phyloP scores from a whole-genome alignment of 768 basidiomycete species.

The Gloeophyllum trabeum region DNA sequence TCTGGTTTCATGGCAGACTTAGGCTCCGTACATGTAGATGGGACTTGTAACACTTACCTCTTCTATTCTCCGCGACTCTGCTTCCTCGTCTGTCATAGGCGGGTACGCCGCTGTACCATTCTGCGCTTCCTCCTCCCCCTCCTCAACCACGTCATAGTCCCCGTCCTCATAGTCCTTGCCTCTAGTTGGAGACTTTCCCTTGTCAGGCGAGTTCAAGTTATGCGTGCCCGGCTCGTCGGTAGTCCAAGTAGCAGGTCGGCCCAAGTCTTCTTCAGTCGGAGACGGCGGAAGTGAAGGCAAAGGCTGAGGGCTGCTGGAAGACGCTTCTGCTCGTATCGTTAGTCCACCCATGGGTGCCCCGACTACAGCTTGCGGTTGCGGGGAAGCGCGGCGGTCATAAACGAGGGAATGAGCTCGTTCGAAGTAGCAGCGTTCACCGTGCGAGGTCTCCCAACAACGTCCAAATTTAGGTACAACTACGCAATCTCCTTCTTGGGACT shows the following conservation, averaged over 20 bases:
- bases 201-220: slow-evolving; percentile 13
- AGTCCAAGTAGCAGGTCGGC: slow-evolving; percentile 21
- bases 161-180: too few species aligned
- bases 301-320: slow-evolving; percentile 11
- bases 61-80: slow-evolving; percentile 58
- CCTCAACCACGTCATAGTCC: too few species aligned
- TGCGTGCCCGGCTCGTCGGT: slow-evolving; percentile 18
- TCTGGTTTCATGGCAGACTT: slow-evolving; percentile 30
- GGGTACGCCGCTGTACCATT: slow-evolving; percentile 37
- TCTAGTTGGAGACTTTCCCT: too few species aligned
- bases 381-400: too few species aligned
- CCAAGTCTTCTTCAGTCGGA: slow-evolving; percentile 35
- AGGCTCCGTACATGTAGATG: slow-evolving; percentile 1
- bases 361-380: too few species aligned
- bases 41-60: slow-evolving; percentile 37
- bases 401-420: too few species aligned
- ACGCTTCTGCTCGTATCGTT: too few species aligned
- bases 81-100: slow-evolving; percentile 52
- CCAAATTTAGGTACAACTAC: too few species aligned
- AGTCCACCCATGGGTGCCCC: too few species aligned
- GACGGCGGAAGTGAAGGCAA: slow-evolving; percentile 27
- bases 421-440: too few species aligned
- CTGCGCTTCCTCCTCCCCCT: slow-evolving; percentile 16
- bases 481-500: too few species aligned
- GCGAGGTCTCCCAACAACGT: too few species aligned